Base-by-base conservation (phyloP, 2,329 filamentous ascomycete species). In the Fusarium ramigenum region DNA sequence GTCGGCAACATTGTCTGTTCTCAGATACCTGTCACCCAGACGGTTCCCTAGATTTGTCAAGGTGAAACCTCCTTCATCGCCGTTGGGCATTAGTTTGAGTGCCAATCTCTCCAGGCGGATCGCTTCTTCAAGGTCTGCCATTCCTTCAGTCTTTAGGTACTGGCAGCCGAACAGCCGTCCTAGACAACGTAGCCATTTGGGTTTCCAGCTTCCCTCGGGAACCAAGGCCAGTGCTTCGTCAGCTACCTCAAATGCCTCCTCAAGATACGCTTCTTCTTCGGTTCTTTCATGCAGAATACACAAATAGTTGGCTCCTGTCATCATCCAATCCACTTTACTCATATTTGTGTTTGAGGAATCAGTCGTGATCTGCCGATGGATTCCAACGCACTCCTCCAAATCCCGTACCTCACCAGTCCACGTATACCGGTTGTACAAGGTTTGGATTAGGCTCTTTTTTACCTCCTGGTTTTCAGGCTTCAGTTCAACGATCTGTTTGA, bases 21-120 rank as follows among this genome's bases (percentile, higher is more conserved):
- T 23, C 15, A 61, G 11, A 23, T 57, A 61, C 19, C 10, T 61
- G 9, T 61, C 59, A 7, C 59, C 59, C 3, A 61, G 59, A 12
- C 59, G 59, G 19, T 61, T 61, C 1, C 49, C 59, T 9, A 61
- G 30, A 23, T 61, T 57, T 9, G 59, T 57, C 37, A 57, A 47
- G 19, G 9, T 21, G 9, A 15, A 28, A 7, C 25, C 44, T 47
- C 4, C 25, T 0, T 46, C 9, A 4, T 47, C 44, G 0, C 25
- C 19, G 16, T 15, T 21, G 12, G 44, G 25, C 19, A 21, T 21
- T 5, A 47, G 15, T 18, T 60, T 6, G 7, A 60, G 28, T 7
- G 46, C 46, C n/a, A 60, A 8, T 19, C 46, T 40, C 14, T n/a
- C 46, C 4, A 60, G 30, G 1, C 58, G 34, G 7, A 61, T 61